phyloP scores from a whole-genome alignment of 257 asterid genomes.

The Solanum pennellii region DNA sequence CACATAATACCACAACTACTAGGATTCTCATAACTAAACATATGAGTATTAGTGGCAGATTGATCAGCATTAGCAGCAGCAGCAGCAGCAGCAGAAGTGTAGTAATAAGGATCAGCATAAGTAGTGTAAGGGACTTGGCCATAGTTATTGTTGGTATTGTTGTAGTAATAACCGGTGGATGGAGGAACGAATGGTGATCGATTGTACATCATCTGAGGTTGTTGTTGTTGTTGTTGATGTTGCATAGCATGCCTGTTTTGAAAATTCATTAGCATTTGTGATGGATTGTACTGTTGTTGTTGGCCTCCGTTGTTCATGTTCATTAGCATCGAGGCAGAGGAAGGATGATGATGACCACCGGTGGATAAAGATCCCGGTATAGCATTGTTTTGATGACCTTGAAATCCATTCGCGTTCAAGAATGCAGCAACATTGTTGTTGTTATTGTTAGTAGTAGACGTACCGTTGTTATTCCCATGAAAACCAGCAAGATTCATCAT shows the following conservation, averaged over 20 bases:
- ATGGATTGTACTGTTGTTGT: conserved; percentile 8
- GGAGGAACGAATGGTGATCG: conserved; percentile 45
- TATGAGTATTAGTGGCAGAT: conserved; percentile 12
- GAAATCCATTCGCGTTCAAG: conserved; percentile 6
- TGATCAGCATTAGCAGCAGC: conserved; percentile 3
- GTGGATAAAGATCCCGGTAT: conserved; percentile 11
- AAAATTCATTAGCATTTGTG: conserved; percentile 41
- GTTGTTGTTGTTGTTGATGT: not conserved
- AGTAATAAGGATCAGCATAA: conserved; percentile 2
- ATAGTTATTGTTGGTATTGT: conserved; percentile 17
- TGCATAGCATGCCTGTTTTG: conserved; percentile 43
- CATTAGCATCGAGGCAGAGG: conserved; percentile 23
- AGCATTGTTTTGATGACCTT: conserved; percentile 3
- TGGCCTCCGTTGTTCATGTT: conserved; percentile 15
- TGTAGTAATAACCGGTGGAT: conserved; percentile 42
- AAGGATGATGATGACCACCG: conserved; percentile 16
- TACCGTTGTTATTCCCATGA: conserved; percentile 25
- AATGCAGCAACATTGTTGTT: conserved; percentile 3
- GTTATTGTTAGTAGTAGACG: no score
- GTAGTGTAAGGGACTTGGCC: conserved; percentile 20
- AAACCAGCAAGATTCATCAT: conserved; percentile 73
- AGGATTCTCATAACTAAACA: conserved; percentile 61
- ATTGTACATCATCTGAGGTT: conserved; percentile 62
- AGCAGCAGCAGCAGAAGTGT: not conserved
- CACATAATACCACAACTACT: conserved; percentile 59